Conservation (phyloP, 169 alveolate genomes). For the Eimeria acervulina region DNA sequence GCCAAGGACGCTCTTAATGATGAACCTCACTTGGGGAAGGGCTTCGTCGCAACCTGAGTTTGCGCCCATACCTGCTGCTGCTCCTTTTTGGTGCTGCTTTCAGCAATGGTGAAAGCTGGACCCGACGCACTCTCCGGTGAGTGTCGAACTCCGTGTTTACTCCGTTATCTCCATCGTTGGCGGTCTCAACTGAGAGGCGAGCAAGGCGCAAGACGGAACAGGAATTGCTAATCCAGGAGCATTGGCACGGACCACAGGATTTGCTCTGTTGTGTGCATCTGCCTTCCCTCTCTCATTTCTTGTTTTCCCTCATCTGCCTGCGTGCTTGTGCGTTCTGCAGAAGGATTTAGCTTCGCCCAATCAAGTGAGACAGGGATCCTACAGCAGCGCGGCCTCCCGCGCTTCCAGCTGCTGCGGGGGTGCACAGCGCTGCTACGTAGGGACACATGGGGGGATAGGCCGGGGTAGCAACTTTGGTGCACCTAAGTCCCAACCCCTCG, state of each 20-base stretch:
- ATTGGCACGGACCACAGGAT: too few relatives aligned
- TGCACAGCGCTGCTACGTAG: neutral
- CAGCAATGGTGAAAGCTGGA: constrained; percentile 19
- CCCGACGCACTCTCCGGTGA: neutral
- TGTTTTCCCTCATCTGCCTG: neutral
- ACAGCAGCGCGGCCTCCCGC: neutral
- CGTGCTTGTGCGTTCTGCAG: neutral
- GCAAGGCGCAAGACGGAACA: neutral
- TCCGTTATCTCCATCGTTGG: neutral
- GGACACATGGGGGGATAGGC: neutral
- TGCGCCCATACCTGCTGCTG: neutral
- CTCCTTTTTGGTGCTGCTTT: neutral
- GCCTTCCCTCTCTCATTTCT: neutral
- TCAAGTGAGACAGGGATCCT: neutral
- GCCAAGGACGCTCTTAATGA: neutral
- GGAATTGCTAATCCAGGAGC: neutral
- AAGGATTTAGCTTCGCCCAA: constrained; percentile 35
- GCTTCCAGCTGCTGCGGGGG: neutral
- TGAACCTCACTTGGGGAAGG: neutral
- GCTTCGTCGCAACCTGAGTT: neutral
- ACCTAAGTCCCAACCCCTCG: neutral
- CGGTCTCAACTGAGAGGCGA: neutral
- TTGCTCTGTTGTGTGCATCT: neutral
- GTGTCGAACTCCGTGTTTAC: neutral
- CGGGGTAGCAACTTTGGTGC: neutral